Evolutionary conservation across 768 basidiomycete genomes (phyloP).

Genomic region (Cyclocybe cylindracea): DNA sequence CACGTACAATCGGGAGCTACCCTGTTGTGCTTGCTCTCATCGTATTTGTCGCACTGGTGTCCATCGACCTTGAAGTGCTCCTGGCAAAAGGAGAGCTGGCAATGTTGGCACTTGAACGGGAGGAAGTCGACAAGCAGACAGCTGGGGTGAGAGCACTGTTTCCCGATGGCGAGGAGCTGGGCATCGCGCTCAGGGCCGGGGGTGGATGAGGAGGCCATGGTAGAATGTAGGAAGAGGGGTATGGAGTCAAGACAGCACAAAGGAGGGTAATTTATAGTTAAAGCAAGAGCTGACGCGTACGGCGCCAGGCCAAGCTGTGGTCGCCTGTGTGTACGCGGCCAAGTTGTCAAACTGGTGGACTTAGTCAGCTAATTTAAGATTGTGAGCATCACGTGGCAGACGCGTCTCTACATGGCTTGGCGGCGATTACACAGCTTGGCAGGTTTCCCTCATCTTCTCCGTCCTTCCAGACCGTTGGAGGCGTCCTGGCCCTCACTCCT

Average conservation of each 20-base stretch:
- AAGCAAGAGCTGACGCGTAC: conserved; percentile 24
- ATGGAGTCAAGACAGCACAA: conserved; percentile 10
- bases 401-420: background rate
- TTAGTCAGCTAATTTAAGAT: conserved; percentile 10
- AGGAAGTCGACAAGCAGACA: conserved; percentile 82
- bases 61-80: conserved; percentile 75
- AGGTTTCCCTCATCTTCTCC: conserved; percentile 2
- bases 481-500: background rate
- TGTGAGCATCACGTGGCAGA: background rate
- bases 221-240: conserved; percentile 11
- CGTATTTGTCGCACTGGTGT: conserved; percentile 71
- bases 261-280: conserved; percentile 12
- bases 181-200: conserved; percentile 40
- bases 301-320: conserved; percentile 2
- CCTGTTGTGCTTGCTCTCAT: conserved; percentile 69
- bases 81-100: conserved; percentile 67
- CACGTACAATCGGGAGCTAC: conserved; percentile 74
- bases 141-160: conserved; percentile 65
- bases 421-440: background rate
- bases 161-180: conserved; percentile 67
- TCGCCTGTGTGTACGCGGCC: background rate
- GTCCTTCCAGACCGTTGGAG: conserved; percentile 1
- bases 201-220: conserved; percentile 19
- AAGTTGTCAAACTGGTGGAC: background rate
- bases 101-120: conserved; percentile 86